phyloP scores from a whole-genome alignment of 2,329 filamentous ascomycete species.

The Alternaria longipes region DNA sequence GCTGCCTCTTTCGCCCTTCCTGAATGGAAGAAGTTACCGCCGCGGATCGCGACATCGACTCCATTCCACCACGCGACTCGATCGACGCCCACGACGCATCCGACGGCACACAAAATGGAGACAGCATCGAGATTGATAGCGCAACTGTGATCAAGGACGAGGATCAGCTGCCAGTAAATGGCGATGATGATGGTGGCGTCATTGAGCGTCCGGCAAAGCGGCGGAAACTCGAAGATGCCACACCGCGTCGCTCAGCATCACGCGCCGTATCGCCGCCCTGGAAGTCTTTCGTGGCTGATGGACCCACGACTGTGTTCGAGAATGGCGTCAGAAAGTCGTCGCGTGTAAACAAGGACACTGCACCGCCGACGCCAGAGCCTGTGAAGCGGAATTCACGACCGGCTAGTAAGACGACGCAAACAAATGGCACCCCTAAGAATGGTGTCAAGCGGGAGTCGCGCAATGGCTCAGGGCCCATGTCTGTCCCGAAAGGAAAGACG shows the following conservation, averaged over 20 bases:
- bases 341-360: slow-evolving; percentile 59
- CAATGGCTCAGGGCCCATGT: slow-evolving; percentile 25
- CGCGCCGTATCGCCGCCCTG: slow-evolving; percentile 82
- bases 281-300: slow-evolving; percentile 86
- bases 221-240: slow-evolving; percentile 61
- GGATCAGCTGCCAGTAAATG: slow-evolving; percentile 27
- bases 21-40: slow-evolving; percentile 46
- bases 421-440: slow-evolving; percentile 40
- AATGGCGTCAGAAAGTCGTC: slow-evolving; percentile 70
- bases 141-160: slow-evolving; percentile 43
- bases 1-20: slow-evolving; percentile 35
- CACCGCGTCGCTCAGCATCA: slow-evolving; percentile 48
- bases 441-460: slow-evolving; percentile 34
- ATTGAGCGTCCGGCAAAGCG: slow-evolving; percentile 64
- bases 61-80: slow-evolving; percentile 36
- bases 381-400: slow-evolving; percentile 47
- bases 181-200: slow-evolving; percentile 36
- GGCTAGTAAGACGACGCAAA: slow-evolving; percentile 37
- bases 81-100: slow-evolving; percentile 30
- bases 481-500: slow-evolving; percentile 29
- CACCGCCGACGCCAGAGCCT: slow-evolving; percentile 59
- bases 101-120: slow-evolving; percentile 28
- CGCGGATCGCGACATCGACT: slow-evolving; percentile 43
- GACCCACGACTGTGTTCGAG: slow-evolving; percentile 83
- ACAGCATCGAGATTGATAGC: slow-evolving; percentile 23